Conservation (phyloP, 148 eudicot genomes). For the Diospyros lotus region DNA sequence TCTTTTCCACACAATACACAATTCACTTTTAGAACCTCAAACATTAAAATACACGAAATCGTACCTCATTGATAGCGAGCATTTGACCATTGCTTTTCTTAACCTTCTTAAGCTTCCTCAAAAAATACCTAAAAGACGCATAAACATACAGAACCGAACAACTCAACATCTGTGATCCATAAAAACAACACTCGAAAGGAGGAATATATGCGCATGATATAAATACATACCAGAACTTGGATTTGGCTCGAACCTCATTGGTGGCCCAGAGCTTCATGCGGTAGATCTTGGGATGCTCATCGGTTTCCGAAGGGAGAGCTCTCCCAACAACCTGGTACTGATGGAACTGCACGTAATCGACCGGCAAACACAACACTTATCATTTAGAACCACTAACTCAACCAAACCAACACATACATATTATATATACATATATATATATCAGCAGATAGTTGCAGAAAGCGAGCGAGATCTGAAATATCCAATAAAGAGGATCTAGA, state of each 20-base stretch:
- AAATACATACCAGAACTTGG: constrained; percentile 72
- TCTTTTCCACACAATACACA: no score
- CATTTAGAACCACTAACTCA: neutral
- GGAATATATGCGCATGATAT: neutral
- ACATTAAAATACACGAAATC: no score
- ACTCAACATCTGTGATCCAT: no score
- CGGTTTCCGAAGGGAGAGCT: constrained; percentile 73
- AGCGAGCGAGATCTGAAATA: neutral
- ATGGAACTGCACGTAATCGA: constrained; percentile 49
- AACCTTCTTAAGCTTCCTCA: constrained; percentile 98
- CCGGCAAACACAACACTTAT: neutral
- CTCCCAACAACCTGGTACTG: constrained; percentile 92
- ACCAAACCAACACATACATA: neutral
- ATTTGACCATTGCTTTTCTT: constrained; percentile 92
- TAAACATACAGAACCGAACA: constrained; percentile 4
- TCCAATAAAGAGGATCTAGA: neutral
- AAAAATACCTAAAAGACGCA: constrained; percentile 51
- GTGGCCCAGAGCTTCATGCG: constrained; percentile 97
- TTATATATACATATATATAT: neutral
- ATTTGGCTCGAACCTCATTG: constrained; percentile 89
- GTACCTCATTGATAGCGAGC: constrained; percentile 89
- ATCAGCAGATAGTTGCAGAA: neutral
- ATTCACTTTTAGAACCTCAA: no score
- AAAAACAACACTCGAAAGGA: neutral
- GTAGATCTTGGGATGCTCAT: constrained; percentile 79